phyloP scores from a whole-genome alignment of 768 basidiomycete genomes.

The Bullera alba region DNA sequence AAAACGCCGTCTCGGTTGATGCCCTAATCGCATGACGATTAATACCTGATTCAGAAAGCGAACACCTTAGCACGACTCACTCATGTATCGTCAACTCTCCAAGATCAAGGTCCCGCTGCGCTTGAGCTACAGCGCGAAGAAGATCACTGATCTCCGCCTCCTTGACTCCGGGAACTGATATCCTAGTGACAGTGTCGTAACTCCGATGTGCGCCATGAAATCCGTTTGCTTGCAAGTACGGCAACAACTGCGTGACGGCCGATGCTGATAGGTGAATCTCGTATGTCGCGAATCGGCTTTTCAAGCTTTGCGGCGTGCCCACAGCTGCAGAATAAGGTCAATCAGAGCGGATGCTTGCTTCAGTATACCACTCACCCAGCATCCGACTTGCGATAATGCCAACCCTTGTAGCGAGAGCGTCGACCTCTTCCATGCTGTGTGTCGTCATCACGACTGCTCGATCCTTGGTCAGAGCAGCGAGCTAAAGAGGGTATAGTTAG shows the following conservation, averaged over 20 bases:
- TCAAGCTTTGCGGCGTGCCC: conserved; percentile 60
- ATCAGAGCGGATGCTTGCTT: background rate
- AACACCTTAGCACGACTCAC: conserved; percentile 9
- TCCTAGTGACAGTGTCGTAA: conserved; percentile 20
- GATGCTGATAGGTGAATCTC: conserved; percentile 59
- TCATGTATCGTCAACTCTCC: conserved; percentile 22
- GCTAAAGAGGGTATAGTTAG: conserved; percentile 10
- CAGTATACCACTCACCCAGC: conserved; percentile 52
- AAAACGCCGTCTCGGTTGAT: conserved; percentile 33
- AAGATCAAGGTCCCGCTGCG: conserved; percentile 10
- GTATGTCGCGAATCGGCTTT: conserved; percentile 63
- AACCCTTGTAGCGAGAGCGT: conserved; percentile 66
- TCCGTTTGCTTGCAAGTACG: conserved; percentile 7
- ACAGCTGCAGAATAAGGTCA: conserved; percentile 52
- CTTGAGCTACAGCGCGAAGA: conserved; percentile 8
- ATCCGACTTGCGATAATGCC: conserved; percentile 67
- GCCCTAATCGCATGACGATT: too few species aligned
- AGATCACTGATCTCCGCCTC: conserved; percentile 16
- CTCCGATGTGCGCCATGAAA: conserved; percentile 8
- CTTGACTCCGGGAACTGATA: conserved; percentile 20
- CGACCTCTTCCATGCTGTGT: conserved; percentile 82
- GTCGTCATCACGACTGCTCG: conserved; percentile 23
- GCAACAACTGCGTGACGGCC: conserved; percentile 6
- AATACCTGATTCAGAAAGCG: background rate
- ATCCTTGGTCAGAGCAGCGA: conserved; percentile 22